Conservation (phyloP, 2,329 filamentous ascomycete genomes). For the Pochonia chlamydosporia region DNA sequence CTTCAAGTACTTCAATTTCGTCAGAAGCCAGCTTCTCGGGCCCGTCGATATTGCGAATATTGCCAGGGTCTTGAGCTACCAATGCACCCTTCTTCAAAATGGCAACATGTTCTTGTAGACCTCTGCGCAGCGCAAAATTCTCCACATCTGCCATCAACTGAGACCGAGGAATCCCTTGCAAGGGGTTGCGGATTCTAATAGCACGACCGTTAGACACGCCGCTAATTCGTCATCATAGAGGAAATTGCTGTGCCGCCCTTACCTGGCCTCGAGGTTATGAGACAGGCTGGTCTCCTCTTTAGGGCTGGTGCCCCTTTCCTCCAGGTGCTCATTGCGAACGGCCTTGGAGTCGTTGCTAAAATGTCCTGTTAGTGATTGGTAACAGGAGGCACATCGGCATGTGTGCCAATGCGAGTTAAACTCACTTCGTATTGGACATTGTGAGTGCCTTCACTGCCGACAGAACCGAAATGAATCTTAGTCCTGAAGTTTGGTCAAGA, state of each 20-base stretch:
- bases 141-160: slow-evolving; percentile 54
- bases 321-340: slow-evolving; percentile 13
- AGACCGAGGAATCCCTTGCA: slow-evolving; percentile 42
- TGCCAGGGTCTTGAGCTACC: slow-evolving; percentile 52
- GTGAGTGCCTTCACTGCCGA: too few species aligned
- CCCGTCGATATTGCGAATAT: slow-evolving; percentile 48
- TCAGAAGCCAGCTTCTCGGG: slow-evolving; percentile 49
- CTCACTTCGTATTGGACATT: slow-evolving; percentile 19
- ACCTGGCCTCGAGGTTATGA: slow-evolving; percentile 38
- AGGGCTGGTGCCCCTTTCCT: slow-evolving; percentile 20
- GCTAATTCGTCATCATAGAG: not conserved
- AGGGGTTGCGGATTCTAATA: slow-evolving; percentile 41
- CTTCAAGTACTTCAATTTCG: slow-evolving; percentile 51
- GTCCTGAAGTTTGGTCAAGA: not conserved
- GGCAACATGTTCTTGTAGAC: slow-evolving; percentile 51
- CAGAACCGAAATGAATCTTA: too few species aligned
- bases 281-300: slow-evolving; percentile 30
- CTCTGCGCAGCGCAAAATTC: slow-evolving; percentile 50
- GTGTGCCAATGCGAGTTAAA: not conserved
- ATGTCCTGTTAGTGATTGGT: not conserved
- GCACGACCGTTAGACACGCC: too few species aligned
- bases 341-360: slow-evolving; percentile 13
- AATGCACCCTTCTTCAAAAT: slow-evolving; percentile 52
- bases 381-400: not conserved
- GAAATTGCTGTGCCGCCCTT: slow-evolving; percentile 13